Evolutionary conservation across 83 land plant species (phyloP).

Genomic region (Isoetes engelmannii): DNA sequence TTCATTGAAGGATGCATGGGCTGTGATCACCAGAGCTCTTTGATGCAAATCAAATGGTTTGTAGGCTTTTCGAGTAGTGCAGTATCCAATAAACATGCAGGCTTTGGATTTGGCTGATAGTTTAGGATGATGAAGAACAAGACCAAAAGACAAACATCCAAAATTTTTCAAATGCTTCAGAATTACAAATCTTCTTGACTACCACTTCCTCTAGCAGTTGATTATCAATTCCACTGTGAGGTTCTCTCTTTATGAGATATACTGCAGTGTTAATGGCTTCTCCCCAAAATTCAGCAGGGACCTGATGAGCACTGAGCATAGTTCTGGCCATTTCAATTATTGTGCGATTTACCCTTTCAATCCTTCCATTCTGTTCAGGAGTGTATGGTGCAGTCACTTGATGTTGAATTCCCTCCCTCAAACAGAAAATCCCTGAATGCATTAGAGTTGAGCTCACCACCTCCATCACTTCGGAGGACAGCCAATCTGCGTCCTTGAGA

Average conservation of each 20-base stretch:
- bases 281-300: slow-evolving; percentile 1
- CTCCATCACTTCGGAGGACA: slow-evolving; percentile 8
- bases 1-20: neutral
- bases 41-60: neutral
- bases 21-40: neutral
- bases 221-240: neutral
- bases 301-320: neutral
- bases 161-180: neutral
- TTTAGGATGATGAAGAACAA: neutral
- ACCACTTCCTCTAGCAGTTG: neutral
- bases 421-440: slow-evolving; percentile 1
- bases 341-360: slow-evolving; percentile 11
- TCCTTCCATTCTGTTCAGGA: slow-evolving; percentile 16
- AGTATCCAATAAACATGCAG: slow-evolving; percentile 1
- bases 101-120: neutral
- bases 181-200: neutral
- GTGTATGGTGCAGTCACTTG: slow-evolving; percentile 8
- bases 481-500: neutral
- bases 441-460: slow-evolving; percentile 2
- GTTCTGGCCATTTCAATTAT: slow-evolving; percentile 6
- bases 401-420: neutral
- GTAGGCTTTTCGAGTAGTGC: neutral
- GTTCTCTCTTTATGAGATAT: neutral
- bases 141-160: neutral
- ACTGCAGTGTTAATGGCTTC: slow-evolving; percentile 1